These are phyloP conservation scores for Candida mattraensis DNA, from an alignment of 805 yeast genomes.

Conservation along the genomic window DNA sequence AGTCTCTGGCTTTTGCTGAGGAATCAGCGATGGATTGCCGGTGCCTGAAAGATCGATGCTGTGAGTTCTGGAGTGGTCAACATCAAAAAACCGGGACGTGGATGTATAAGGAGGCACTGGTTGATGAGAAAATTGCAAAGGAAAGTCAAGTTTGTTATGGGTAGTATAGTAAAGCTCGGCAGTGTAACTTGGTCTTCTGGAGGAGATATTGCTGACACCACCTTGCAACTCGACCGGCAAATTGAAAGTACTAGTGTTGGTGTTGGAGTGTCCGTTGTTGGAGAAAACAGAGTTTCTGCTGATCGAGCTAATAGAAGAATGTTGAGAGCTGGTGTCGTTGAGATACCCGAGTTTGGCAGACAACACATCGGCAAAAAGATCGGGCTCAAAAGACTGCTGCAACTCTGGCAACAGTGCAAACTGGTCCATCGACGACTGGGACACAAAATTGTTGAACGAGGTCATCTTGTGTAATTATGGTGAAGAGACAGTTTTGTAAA, in stretches of 20 bases:
- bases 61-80: slow-evolving; percentile 17
- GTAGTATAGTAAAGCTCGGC: slow-evolving; percentile 56
- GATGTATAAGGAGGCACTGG: slow-evolving; percentile 12
- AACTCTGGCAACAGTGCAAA: slow-evolving; percentile 2
- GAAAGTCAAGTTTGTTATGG: slow-evolving; percentile 24
- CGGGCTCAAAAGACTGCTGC: slow-evolving; percentile 10
- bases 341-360: slow-evolving; percentile 17
- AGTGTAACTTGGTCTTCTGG: slow-evolving; percentile 74
- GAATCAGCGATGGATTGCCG: slow-evolving; percentile 9
- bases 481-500: slow-evolving; percentile 1
- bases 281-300: slow-evolving; percentile 28
- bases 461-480: slow-evolving; percentile 10
- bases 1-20: slow-evolving; percentile 9
- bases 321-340: slow-evolving; percentile 25
- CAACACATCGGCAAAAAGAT: slow-evolving; percentile 22
- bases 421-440: slow-evolving; percentile 5
- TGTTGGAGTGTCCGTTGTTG: slow-evolving; percentile 8
- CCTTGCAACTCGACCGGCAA: slow-evolving; percentile 64
- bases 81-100: slow-evolving; percentile 24
- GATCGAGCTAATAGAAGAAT: slow-evolving; percentile 32
- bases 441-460: slow-evolving; percentile 15
- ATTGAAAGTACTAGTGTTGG: slow-evolving; percentile 34
- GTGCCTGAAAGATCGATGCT: slow-evolving; percentile 15
- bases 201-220: slow-evolving; percentile 58
- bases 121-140: slow-evolving; percentile 12